Base-by-base conservation (phyloP, 345 rosid species). In the Aquilaria yunnanensis region DNA sequence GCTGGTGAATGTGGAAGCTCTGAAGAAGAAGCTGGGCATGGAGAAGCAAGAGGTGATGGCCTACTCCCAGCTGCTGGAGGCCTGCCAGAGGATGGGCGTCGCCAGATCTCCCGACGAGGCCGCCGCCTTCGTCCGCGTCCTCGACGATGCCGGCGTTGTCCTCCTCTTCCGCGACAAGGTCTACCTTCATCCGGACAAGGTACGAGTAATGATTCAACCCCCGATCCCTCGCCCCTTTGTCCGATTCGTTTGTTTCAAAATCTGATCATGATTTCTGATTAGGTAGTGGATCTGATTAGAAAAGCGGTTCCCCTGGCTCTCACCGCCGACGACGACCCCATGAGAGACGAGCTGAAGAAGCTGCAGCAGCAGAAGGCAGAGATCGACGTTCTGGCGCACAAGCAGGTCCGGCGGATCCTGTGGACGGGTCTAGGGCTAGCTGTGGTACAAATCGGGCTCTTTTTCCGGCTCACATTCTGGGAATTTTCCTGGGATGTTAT, bases 401-500 rank as follows among this genome's bases (percentile, higher is more conserved):
- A 72, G 76, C 96, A 94, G 76, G 99, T 94, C 55, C 82, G 85
- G 4, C 81, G 85, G 67, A 76, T 90, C 47, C 92, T 90, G 10
- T 90, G 90, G 90, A 12, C 57, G 12, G 99, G 97, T 57, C 77
- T 94, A 1, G 97, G 83, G 14, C 51, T 83, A 43, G 62, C 90
- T 3, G 64, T 88, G 59, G 41, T 78, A 14, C 97, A 86, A 54
- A 78, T 90, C 4, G 74, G 81, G 6, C 77, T 90, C n/a, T 90
- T 94, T 78, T 84, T 94, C 62, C 75, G 99, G 60, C 73, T 94
- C 48, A 94, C 99, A 6, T 94, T 94, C 70, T 94, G 99, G 99
- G 99, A 94, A 65, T 88, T 92, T 61, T 92, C 98, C 9, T 92
- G 98, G 98, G 98, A 92, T 75, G 91, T 92, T 23, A 92, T 92